These are phyloP conservation scores for Aspergillus costaricaensis DNA, from an alignment of 2,329 filamentous ascomycete genomes.

Conservation along the genomic window DNA sequence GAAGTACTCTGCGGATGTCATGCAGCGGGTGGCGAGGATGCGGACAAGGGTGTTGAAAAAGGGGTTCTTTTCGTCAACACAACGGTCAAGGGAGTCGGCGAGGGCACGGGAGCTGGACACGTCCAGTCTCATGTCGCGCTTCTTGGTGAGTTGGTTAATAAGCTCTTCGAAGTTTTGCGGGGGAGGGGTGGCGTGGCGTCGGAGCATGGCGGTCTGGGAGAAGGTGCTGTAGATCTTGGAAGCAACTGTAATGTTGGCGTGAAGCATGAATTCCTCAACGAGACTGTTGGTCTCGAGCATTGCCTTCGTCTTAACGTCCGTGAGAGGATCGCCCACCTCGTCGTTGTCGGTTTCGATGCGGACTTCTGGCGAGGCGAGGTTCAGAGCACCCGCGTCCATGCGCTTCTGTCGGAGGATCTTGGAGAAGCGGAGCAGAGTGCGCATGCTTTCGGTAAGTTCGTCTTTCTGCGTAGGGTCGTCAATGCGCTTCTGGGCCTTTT, in stretches of 20 bases:
- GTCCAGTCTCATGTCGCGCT: constrained; percentile 75
- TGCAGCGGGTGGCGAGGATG: constrained; percentile 96
- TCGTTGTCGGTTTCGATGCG: constrained; percentile 93
- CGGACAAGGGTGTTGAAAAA: constrained; percentile 99
- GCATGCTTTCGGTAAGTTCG: constrained; percentile 86
- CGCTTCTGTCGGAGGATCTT: constrained; percentile 93
- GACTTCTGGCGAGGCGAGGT: constrained; percentile 96
- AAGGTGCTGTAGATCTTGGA: constrained; percentile 87
- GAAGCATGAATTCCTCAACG: constrained; percentile 98
- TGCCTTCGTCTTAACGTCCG: constrained; percentile 91
- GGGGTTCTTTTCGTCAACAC: constrained; percentile 75
- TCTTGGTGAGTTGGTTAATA: constrained; percentile 83
- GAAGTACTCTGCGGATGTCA: constrained; percentile 99
- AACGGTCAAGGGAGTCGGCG: constrained; percentile 85
- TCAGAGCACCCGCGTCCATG: constrained; percentile 92
- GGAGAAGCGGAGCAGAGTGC: constrained; percentile 80
- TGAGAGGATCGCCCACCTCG: constrained; percentile 88
- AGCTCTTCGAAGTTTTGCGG: constrained; percentile 97
- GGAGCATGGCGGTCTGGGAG: constrained; percentile 90
- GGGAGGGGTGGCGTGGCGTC: constrained; percentile 87
- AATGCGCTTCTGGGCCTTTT: constrained; percentile 90
- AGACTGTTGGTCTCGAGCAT: constrained; percentile 94
- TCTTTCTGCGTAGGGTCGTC: constrained; percentile 87
- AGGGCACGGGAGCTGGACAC: constrained; percentile 89
- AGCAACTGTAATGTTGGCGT: constrained; percentile 94